These are phyloP conservation scores for Halteria grandinella DNA, from an alignment of 73 alveolate species.

Conservation along the genomic window DNA sequence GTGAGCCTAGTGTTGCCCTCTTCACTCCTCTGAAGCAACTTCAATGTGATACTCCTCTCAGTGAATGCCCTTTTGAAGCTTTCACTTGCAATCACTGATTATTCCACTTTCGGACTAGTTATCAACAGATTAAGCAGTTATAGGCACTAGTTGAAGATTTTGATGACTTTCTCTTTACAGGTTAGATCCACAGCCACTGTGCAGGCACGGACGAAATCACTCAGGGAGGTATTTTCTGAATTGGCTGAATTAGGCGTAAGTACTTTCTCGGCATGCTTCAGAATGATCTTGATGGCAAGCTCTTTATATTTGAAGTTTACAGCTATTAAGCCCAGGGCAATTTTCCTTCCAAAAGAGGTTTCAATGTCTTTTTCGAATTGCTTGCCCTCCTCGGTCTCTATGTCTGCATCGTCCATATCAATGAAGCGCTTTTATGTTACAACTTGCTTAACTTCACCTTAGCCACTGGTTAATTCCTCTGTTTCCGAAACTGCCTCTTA, in stretches of 20 bases:
- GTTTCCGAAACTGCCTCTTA: conserved; percentile 29
- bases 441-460: conserved; percentile 2
- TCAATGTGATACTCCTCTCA: conserved; percentile 35
- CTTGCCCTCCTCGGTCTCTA: conserved; percentile 62
- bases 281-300: conserved; percentile 52
- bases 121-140: background rate
- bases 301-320: conserved; percentile 60
- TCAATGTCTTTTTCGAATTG: conserved; percentile 52
- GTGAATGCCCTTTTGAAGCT: conserved; percentile 13
- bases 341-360: conserved; percentile 39
- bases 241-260: no score
- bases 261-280: conserved; percentile 42
- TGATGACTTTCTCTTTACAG: conserved; percentile 41
- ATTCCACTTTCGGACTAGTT: background rate
- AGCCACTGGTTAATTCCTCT: conserved; percentile 8
- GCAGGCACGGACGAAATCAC: conserved; percentile 39
- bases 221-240: no score
- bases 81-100: conserved; percentile 18
- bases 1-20: conserved; percentile 66
- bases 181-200: conserved; percentile 36
- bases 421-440: conserved; percentile 15
- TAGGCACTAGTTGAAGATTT: conserved; percentile 14
- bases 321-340: conserved; percentile 57
- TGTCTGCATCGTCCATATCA: conserved; percentile 54
- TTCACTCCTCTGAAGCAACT: conserved; percentile 55